These are phyloP conservation scores for Sporisorium scitamineum DNA, from an alignment of 1,284 basidiomycete species.

Conservation along the genomic window DNA sequence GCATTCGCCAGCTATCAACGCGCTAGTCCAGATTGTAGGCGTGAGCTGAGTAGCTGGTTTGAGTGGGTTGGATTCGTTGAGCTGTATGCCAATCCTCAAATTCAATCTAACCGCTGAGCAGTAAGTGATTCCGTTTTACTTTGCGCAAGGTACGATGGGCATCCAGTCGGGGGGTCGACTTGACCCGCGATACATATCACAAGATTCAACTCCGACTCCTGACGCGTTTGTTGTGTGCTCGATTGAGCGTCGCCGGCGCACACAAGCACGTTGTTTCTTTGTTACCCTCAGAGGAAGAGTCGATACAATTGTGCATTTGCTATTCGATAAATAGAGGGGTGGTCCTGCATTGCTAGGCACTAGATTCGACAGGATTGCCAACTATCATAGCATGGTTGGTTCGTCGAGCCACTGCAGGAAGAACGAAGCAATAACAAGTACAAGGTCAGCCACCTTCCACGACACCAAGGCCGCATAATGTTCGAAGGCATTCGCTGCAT, in stretches of 20 bases:
- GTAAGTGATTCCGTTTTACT: too few species aligned
- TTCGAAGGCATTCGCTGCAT: too few species aligned
- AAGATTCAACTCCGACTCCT: background rate
- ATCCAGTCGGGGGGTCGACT: background rate
- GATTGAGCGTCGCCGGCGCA: background rate
- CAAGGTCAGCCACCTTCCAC: background rate
- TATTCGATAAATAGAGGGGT: background rate
- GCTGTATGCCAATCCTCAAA: too few species aligned
- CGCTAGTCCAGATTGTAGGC: too few species aligned
- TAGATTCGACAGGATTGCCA: background rate
- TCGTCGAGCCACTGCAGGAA: conserved; percentile 46
- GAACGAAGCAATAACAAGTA: background rate
- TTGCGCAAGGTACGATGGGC: too few species aligned
- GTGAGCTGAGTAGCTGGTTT: too few species aligned
- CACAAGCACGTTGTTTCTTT: too few species aligned
- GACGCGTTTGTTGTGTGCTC: background rate
- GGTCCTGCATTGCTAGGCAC: background rate
- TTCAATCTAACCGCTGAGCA: too few species aligned
- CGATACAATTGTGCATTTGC: too few species aligned
- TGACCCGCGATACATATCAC: background rate
- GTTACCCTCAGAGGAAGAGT: too few species aligned
- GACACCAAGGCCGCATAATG: background rate
- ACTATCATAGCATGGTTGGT: conserved; percentile 26
- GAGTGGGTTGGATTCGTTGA: too few species aligned
- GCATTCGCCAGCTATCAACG: too few species aligned